Evolutionary conservation across 768 basidiomycete genomes (phyloP).

Genomic region (Boletellus ananiceps): DNA sequence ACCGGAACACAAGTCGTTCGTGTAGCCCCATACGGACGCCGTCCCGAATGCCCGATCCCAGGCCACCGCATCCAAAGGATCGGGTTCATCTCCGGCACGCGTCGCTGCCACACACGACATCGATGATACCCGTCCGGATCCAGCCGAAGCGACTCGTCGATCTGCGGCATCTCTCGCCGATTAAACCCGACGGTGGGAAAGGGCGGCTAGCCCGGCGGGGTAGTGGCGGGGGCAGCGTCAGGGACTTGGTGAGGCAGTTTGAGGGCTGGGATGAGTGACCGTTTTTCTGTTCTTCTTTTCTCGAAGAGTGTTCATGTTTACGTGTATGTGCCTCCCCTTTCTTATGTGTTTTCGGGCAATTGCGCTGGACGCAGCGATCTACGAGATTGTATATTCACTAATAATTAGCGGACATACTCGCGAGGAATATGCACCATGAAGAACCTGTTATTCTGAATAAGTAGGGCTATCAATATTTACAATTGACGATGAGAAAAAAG

Average conservation of each 20-base stretch:
- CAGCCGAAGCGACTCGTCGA: slow-evolving; percentile 50
- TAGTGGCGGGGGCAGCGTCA: slow-evolving; percentile 62
- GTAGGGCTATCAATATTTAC: not conserved
- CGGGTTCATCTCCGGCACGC: slow-evolving; percentile 58
- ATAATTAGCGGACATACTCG: not conserved
- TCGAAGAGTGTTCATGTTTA: not conserved
- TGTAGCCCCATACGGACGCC: slow-evolving; percentile 61
- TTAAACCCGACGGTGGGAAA: slow-evolving; percentile 33
- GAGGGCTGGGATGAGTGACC: slow-evolving; percentile 36
- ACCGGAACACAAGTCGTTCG: slow-evolving; percentile 20
- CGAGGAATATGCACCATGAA: not conserved
- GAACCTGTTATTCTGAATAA: too few species aligned
- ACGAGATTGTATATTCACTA: not conserved
- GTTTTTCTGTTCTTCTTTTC: too few species aligned
- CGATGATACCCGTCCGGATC: slow-evolving; percentile 42
- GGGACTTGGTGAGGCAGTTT: slow-evolving; percentile 62
- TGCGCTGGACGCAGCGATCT: slow-evolving; percentile 11
- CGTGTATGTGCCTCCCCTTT: slow-evolving; percentile 6
- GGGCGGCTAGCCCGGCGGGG: slow-evolving; percentile 44
- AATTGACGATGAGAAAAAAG: too few species aligned
- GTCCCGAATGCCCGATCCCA: slow-evolving; percentile 44
- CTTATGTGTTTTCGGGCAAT: slow-evolving; percentile 5
- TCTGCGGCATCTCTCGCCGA: slow-evolving; percentile 40
- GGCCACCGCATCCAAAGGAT: slow-evolving; percentile 54
- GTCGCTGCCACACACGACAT: slow-evolving; percentile 31